Conservation (phyloP, 1,139 yeast genomes). For the Yamadazyma pseudoaaseri region DNA sequence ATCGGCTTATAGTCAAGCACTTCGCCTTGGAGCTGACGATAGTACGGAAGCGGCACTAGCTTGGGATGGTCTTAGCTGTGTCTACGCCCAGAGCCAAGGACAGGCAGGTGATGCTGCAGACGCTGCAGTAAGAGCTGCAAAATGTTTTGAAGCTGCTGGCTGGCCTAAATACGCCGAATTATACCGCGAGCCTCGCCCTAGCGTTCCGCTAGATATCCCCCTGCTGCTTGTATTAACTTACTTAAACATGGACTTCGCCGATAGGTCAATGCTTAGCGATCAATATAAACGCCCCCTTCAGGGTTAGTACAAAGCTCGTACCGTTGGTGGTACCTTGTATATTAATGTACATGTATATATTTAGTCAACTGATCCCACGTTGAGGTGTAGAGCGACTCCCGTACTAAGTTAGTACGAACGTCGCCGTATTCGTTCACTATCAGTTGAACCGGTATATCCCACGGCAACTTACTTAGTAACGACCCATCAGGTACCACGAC, state of each 20-base stretch:
- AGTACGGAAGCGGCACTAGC: conserved; percentile 55
- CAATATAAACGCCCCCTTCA: no score
- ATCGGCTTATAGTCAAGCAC: conserved; percentile 67
- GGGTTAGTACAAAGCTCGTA: neutral
- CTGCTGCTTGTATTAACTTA: conserved; percentile 5
- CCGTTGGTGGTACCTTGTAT: neutral
- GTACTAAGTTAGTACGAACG: no score
- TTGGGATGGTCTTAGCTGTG: conserved; percentile 65
- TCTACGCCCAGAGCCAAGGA: conserved; percentile 63
- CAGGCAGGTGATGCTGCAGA: conserved; percentile 60
- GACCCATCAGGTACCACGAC: conserved; percentile 41
- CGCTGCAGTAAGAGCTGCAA: conserved; percentile 53
- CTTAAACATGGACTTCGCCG: conserved; percentile 6
- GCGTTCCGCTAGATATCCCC: conserved; percentile 3
- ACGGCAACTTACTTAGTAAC: conserved; percentile 14
- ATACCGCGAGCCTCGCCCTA: neutral
- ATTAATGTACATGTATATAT: conserved; percentile 1
- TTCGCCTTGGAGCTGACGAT: conserved; percentile 50
- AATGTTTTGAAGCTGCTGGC: conserved; percentile 35
- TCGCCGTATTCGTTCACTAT: no score
- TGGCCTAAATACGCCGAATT: neutral
- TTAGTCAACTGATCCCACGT: conserved; percentile 13
- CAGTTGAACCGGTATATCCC: conserved; percentile 9
- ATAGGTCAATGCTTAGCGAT: conserved; percentile 7
- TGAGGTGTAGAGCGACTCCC: conserved; percentile 12